Evolutionary conservation across 2,329 filamentous ascomycete species (phyloP), one percentile per base, ranked within the genome.

Genomic region (Trichoderma hamatum): DNA sequence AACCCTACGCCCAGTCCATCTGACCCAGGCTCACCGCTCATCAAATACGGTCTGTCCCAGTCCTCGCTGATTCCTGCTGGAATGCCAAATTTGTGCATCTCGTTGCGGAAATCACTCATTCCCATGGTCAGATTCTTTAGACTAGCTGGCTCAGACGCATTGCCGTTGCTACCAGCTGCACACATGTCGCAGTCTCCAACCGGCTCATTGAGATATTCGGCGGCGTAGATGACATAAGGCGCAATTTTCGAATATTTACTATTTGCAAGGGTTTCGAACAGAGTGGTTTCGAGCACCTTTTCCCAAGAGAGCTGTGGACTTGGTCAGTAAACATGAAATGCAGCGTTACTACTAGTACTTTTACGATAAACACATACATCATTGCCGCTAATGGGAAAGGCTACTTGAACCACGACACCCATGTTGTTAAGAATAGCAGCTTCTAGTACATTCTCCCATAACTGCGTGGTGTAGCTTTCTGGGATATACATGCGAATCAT

Each of bases 401-500:
- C 43, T 9, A 72, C 70, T 58, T 72, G 71, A 4, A 72, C 63
- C 21, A 72, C 56, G 19, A 72, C 51, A 13, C 66, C 70, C 70
- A 72, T 72, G 36, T 72, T 72, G 64, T 72, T 72, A n/a, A 68
- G 60, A 49, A 61, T 63, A 6, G 71, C 70, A 26, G 71, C 71
- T 24, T 70, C 62, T 2, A 72, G 55, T 10, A 69, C 71, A 24
- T 72, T 70, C 51, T 72, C 67, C 34, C 71, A 72, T 6, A 72
- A 56, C 14, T 36, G 39, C 0, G 71, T 24, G 39, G 70, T 28
- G 19, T 69, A 72, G 61, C 70, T 72, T 24, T 55, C 54, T 2
- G 70, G 70, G 39, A 72, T 72, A 32, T 72, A 72, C 71, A 72
- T 72, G 59, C 70, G 69, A 21, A 72, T 56, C 43, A 72, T 70